A percentile compares a stretch with the other conserved stretches of the same genome.
Evolutionary conservation across 257 asterid genomes (phyloP).

Genomic region (Plantago ovata): DNA sequence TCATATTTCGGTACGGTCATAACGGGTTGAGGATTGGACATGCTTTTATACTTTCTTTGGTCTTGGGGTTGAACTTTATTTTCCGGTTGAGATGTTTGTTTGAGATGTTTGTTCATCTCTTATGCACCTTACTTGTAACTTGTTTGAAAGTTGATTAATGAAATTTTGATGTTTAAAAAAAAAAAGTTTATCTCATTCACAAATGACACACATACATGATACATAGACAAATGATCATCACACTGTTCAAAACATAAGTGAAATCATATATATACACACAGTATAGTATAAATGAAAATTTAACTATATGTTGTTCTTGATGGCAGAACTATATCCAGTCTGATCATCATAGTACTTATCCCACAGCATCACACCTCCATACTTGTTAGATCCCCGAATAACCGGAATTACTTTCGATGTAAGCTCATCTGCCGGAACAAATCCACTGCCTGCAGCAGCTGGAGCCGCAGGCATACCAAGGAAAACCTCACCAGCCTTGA

Average conservation of each 20-base stretch:
- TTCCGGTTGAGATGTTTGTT: too few species aligned
- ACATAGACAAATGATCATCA: not conserved
- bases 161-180: too few species aligned
- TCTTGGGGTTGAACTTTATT: too few species aligned
- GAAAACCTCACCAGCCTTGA: constrained; percentile 18
- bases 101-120: too few species aligned
- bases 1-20: too few species aligned
- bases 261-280: not conserved
- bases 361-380: constrained; percentile 36
- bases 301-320: not conserved
- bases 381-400: constrained; percentile 24
- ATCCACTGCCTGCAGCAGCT: constrained; percentile 30
- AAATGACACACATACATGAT: not conserved
- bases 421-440: constrained; percentile 22
- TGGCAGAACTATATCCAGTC: constrained; percentile 13
- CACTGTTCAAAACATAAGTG: not conserved
- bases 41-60: too few species aligned
- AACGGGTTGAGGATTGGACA: too few species aligned
- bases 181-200: not conserved
- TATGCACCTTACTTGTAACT: too few species aligned
- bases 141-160: too few species aligned
- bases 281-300: not conserved
- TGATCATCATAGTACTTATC: constrained; percentile 24
- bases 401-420: constrained; percentile 25
- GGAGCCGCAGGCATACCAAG: constrained; percentile 30